Evolutionary conservation across 129 eudicot species (phyloP).

Genomic region (Scalesia atractyloides): DNA sequence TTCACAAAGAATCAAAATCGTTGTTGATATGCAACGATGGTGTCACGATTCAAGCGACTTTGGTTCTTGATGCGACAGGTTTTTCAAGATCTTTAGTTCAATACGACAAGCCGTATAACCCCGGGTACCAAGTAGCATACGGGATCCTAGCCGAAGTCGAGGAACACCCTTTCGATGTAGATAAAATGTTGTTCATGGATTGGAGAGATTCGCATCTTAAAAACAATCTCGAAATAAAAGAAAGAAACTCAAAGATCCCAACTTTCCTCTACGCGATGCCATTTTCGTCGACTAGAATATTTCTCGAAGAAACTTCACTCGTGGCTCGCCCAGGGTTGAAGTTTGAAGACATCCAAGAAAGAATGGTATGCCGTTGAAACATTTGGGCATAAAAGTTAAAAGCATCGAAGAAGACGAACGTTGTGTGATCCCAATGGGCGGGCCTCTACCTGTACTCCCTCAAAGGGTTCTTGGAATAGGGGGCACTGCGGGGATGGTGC

Average conservation of each 20-base stretch:
- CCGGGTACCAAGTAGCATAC: conserved; percentile 98
- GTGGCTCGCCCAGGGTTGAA: conserved; percentile 95
- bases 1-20: conserved; percentile 84
- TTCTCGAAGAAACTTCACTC: conserved; percentile 95
- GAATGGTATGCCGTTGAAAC: conserved; percentile 95
- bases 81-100: conserved; percentile 85
- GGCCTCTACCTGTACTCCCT: conserved; percentile 92
- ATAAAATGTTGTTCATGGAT: conserved; percentile 97
- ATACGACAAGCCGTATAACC: conserved; percentile 96
- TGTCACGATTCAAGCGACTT: conserved; percentile 77
- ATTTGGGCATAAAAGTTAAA: conserved; percentile 86
- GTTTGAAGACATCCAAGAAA: conserved; percentile 86
- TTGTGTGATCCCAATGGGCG: conserved; percentile 98
- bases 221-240: conserved; percentile 53
- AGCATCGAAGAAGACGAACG: conserved; percentile 95
- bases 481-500: conserved; percentile 99
- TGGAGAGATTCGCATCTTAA: conserved; percentile 97
- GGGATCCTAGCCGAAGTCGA: conserved; percentile 97
- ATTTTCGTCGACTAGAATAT: conserved; percentile 72
- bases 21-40: conserved; percentile 88
- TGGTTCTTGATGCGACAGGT: conserved; percentile 98
- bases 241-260: conserved; percentile 73
- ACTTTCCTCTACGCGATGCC: conserved; percentile 99
- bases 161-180: conserved; percentile 88
- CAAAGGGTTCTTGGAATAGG: conserved; percentile 98